Evolutionary conservation across 176 grass and related monocot genomes (phyloP).

Genomic region (Triticum monococcum): DNA sequence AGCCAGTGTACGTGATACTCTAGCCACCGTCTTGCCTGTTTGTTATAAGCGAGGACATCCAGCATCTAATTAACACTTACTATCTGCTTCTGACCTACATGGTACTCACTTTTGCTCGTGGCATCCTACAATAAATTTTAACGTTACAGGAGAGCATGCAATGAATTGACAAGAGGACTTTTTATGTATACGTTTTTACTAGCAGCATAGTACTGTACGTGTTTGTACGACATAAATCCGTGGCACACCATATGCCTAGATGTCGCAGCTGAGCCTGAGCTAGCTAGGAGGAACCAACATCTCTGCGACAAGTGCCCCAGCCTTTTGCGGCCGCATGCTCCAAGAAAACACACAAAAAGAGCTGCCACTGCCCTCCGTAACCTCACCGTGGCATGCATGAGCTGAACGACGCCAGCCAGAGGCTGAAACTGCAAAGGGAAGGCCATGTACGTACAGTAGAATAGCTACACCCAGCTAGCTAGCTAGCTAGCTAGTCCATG

Average conservation of each 20-base stretch:
- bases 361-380: neutral
- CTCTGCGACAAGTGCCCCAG: conserved; percentile 40
- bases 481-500: conserved; percentile 8
- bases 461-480: neutral
- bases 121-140: neutral
- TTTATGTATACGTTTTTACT: neutral
- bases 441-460: neutral
- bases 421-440: conserved; percentile 31
- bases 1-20: neutral
- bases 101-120: neutral
- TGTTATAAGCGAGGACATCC: neutral
- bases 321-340: conserved; percentile 31
- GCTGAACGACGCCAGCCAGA: conserved; percentile 33
- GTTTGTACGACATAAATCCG: neutral
- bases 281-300: neutral
- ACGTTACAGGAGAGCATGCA: neutral
- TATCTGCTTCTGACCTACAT: too few relatives aligned
- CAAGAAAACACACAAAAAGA: conserved; percentile 20
- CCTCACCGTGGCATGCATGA: conserved; percentile 15
- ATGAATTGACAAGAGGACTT: neutral
- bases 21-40: neutral
- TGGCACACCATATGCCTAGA: neutral
- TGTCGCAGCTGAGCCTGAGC: neutral
- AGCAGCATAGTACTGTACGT: neutral
- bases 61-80: neutral